Evolutionary conservation across 177 flowering plant genomes (phyloP).

Genomic region (Vitis hybrid): DNA sequence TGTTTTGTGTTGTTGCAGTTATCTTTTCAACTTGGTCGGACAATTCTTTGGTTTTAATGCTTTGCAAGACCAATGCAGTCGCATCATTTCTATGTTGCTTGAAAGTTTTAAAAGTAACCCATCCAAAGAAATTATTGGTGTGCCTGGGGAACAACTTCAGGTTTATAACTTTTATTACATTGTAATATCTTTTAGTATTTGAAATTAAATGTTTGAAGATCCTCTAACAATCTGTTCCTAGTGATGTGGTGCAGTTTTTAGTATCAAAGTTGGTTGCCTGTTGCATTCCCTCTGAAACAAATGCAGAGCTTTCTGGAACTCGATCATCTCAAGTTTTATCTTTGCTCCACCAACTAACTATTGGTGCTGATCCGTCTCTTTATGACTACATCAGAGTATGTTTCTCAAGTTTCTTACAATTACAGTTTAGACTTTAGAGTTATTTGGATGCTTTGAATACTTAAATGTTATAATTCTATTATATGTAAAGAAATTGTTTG

Average conservation of each 20-base stretch:
- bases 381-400: slow-evolving; percentile 74
- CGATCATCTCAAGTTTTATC: slow-evolving; percentile 51
- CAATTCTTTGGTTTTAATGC: slow-evolving; percentile 54
- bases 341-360: slow-evolving; percentile 63
- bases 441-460: not conserved
- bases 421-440: not conserved
- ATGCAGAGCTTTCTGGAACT: slow-evolving; percentile 20
- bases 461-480: not conserved
- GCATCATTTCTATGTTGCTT: slow-evolving; percentile 60
- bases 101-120: slow-evolving; percentile 42
- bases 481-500: not conserved
- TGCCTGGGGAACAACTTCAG: slow-evolving; percentile 89
- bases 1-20: slow-evolving; percentile 46
- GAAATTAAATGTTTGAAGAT: not conserved
- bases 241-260: slow-evolving; percentile 55
- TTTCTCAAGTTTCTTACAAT: slow-evolving; percentile 1
- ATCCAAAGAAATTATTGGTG: slow-evolving; percentile 36
- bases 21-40: slow-evolving; percentile 77
- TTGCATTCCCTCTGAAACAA: slow-evolving; percentile 50
- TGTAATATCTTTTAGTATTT: not conserved
- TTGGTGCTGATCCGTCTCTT: slow-evolving; percentile 75
- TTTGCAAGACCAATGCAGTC: slow-evolving; percentile 82
- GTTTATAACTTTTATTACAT: slow-evolving; percentile 27
- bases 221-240: not conserved
- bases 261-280: slow-evolving; percentile 84